Evolutionary conservation across 2,329 filamentous ascomycete genomes (phyloP), one percentile per base, ranked within the genome.

Genomic region (Botrytis byssoidea): DNA sequence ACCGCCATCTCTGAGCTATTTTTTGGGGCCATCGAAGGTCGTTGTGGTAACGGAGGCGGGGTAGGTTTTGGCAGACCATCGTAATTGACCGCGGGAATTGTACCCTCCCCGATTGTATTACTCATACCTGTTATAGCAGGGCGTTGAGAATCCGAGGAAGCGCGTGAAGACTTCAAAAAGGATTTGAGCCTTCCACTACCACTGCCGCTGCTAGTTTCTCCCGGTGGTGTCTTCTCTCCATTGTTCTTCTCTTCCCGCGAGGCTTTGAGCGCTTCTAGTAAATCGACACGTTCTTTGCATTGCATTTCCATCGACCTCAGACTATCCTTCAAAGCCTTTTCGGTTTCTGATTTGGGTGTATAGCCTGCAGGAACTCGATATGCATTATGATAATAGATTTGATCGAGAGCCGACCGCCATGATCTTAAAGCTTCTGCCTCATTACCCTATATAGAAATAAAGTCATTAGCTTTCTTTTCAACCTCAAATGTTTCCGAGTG

Each of bases 221-320:
- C 92, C 64, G 93, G 93, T 76, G 97, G 91, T 2, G 93, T 96
- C 22, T 93, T 93, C 76, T 91, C 88, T 63, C 93, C 94, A 78
- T 97, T 92, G 77, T 73, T 74, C 59, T 83, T 81, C 29, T 85
- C 87, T 74, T 86, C 82, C 73, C 89, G 85, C n/a, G 89, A 91
- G 76, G 92, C 85, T 75, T 91, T 89, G 73, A 98, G 84, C 10
- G 95, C 92, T 80, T 96, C 92, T 10, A 98, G 86, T 48, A 98
- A 85, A 81, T 97, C 94, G 69, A 98, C 93, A 67, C 95, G 89
- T 83, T 98, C 95, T 82, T 96, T 95, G 83, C 95, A 98, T 83
- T 98, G 95, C 76, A 95, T 82, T 81, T 98, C 94, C 80, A 98
- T 88, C 79, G 94, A 88, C 74, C 90, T 89, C 74, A 98, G 84